phyloP scores from a whole-genome alignment of 805 yeast species.

The Saturnispora diversa region DNA sequence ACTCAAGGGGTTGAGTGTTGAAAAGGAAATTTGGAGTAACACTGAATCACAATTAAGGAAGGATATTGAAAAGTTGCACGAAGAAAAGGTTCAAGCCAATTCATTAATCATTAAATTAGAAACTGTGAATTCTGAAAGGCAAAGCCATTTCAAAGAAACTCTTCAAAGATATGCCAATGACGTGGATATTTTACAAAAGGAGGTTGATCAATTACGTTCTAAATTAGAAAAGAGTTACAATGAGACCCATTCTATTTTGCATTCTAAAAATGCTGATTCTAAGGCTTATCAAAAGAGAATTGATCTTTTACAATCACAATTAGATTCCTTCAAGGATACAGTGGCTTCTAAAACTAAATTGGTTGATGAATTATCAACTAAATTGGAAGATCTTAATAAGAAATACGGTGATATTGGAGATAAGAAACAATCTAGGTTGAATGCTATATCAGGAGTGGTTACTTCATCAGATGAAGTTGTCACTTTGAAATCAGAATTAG shows the following conservation, averaged over 20 bases:
- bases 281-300: slow-evolving; percentile 53
- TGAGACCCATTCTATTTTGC: slow-evolving; percentile 45
- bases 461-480: slow-evolving; percentile 20
- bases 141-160: slow-evolving; percentile 40
- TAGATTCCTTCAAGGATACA: slow-evolving; percentile 35
- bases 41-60: slow-evolving; percentile 42
- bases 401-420: slow-evolving; percentile 25
- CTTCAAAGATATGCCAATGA: slow-evolving; percentile 42
- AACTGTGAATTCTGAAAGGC: slow-evolving; percentile 53
- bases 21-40: slow-evolving; percentile 42
- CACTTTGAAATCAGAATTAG: slow-evolving; percentile 27
- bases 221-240: slow-evolving; percentile 39
- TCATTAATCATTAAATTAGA: slow-evolving; percentile 54
- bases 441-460: slow-evolving; percentile 19
- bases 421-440: slow-evolving; percentile 25
- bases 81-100: slow-evolving; percentile 53
- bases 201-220: slow-evolving; percentile 36
- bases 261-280: slow-evolving; percentile 49
- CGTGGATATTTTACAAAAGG: slow-evolving; percentile 41
- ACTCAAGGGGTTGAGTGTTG: slow-evolving; percentile 43
- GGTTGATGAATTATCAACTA: slow-evolving; percentile 34
- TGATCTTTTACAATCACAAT: slow-evolving; percentile 42
- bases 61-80: slow-evolving; percentile 44
- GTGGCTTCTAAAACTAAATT: slow-evolving; percentile 34
- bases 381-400: slow-evolving; percentile 30